Conservation (phyloP, 345 rosid species). For the Rhizophora apiculata region DNA sequence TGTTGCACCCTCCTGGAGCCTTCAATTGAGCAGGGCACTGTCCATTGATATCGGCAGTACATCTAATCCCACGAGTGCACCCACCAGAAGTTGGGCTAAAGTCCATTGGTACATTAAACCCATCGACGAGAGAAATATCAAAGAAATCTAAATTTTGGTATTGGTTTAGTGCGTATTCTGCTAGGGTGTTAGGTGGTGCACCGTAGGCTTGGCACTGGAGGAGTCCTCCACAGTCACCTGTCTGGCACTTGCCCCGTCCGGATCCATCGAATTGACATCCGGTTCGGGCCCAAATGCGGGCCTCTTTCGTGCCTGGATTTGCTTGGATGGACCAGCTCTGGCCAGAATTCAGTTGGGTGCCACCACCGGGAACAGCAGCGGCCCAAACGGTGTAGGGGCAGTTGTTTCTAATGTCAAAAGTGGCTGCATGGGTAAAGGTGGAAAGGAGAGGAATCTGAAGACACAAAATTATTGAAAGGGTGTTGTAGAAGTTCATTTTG, state of each 20-base stretch:
- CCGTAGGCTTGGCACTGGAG: constrained; percentile 6
- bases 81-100: constrained; percentile 6
- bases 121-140: constrained; percentile 18
- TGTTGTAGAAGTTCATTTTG: not conserved
- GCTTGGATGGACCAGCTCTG: not conserved
- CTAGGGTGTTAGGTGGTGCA: constrained; percentile 2
- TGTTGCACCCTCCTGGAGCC: constrained; percentile 14
- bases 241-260: constrained; percentile 7
- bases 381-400: constrained; percentile 18
- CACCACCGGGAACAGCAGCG: constrained; percentile 15
- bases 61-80: not conserved
- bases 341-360: not conserved
- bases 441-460: not conserved
- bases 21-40: constrained; percentile 10
- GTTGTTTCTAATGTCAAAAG: not conserved
- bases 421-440: constrained; percentile 15
- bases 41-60: not conserved
- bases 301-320: not conserved
- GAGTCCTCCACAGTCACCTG: constrained; percentile 19
- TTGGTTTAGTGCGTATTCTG: not conserved
- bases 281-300: constrained; percentile 24
- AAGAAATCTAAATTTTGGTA: not conserved
- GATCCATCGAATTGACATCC: constrained; percentile 10
- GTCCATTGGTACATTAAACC: constrained; percentile 29
- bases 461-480: not conserved